Percentiles rank a stretch among this genome's conserved stretches.
Evolutionary conservation across 768 basidiomycete species (phyloP).

Genomic region (Dacryopinax spathularia): DNA sequence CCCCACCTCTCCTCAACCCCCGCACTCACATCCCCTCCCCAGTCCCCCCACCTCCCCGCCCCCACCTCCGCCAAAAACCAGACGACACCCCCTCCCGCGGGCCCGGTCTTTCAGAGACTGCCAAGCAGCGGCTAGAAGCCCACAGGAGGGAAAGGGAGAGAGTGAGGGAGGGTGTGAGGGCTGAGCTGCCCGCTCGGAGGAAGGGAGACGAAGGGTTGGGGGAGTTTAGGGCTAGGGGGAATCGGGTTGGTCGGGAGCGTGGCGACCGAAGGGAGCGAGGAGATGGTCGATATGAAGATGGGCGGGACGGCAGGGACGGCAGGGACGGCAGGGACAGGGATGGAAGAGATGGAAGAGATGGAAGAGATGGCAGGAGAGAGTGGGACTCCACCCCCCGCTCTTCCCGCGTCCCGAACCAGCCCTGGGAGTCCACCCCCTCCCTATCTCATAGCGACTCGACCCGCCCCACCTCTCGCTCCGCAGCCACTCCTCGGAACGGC

Average conservation of each 20-base stretch:
- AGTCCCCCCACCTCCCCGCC: slow-evolving; percentile 45
- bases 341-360: not conserved
- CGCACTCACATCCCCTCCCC: slow-evolving; percentile 43
- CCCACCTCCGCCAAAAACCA: slow-evolving; percentile 56
- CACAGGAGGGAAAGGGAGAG: slow-evolving; percentile 54
- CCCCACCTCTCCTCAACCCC: not conserved
- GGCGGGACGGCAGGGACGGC: not conserved
- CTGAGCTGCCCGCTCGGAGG: not conserved
- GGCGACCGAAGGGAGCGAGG: too few relatives aligned
- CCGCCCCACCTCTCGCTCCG: too few relatives aligned
- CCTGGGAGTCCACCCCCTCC: too few relatives aligned
- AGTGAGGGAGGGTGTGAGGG: slow-evolving; percentile 1
- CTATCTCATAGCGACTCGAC: too few relatives aligned
- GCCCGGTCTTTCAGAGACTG: slow-evolving; percentile 70
- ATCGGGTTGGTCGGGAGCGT: not conserved
- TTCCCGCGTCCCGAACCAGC: not conserved
- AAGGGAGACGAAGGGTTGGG: not conserved
- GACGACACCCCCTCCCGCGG: slow-evolving; percentile 91
- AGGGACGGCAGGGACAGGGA: not conserved
- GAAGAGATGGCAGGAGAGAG: too few relatives aligned
- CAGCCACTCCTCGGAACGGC: too few relatives aligned
- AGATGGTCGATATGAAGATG: not conserved
- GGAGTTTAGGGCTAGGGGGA: not conserved
- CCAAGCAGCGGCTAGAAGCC: slow-evolving; percentile 60
- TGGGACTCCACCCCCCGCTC: not conserved